Evolutionary conservation across 257 asterid genomes (phyloP).

Genomic region (Salvia rosmarinus): DNA sequence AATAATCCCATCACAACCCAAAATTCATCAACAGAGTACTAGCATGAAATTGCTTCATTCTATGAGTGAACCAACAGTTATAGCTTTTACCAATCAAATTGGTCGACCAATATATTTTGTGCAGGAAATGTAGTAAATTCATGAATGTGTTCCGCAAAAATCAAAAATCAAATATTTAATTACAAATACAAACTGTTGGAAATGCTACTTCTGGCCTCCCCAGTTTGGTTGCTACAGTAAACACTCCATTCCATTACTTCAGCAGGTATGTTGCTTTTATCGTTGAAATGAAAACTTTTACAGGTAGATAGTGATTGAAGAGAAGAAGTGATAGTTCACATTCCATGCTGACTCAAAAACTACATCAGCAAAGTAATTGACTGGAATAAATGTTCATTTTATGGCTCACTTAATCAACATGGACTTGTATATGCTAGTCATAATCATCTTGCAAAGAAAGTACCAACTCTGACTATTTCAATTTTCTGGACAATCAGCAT

Average conservation of each 20-base stretch:
- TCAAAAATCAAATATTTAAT: neutral
- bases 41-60: no score
- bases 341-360: neutral
- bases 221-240: neutral
- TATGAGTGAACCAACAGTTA: no score
- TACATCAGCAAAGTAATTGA: neutral
- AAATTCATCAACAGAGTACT: no score
- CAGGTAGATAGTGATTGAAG: neutral
- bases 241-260: neutral
- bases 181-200: neutral
- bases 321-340: neutral
- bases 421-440: neutral
- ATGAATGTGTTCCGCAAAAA: neutral
- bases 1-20: neutral
- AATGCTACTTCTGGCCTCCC: neutral
- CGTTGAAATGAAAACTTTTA: no score
- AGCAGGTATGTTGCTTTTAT: no score
- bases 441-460: neutral
- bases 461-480: constrained; percentile 20
- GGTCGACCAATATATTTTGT: constrained; percentile 2
- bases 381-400: neutral
- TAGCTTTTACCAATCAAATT: neutral
- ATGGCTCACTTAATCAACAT: constrained; percentile 1
- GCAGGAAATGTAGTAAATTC: neutral
- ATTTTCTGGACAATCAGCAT: neutral